These are phyloP conservation scores for Phytophthora nicotianae DNA, from an alignment of 352 stramenopile species.

Conservation along the genomic window DNA sequence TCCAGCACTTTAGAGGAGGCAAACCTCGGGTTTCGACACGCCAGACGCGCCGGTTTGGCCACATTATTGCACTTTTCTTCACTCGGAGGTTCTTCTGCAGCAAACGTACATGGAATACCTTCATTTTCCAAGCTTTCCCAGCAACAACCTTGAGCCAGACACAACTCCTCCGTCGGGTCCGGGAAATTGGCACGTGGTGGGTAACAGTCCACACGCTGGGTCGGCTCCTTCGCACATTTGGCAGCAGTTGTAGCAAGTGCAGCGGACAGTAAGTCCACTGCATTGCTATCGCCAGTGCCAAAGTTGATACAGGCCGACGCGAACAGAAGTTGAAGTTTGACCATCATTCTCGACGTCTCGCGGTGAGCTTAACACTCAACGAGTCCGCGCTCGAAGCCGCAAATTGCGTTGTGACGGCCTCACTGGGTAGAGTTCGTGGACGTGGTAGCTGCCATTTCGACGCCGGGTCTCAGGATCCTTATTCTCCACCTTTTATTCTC, in stretches of 20 bases:
- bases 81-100: constrained; percentile 23
- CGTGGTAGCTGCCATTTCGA: constrained; percentile 3
- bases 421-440: background rate
- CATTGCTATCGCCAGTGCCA: constrained; percentile 5
- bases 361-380: background rate
- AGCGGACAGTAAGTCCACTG: constrained; percentile 16
- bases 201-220: constrained; percentile 73
- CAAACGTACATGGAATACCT: constrained; percentile 72
- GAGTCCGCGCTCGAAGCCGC: constrained; percentile 8
- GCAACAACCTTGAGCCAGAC: constrained; percentile 84
- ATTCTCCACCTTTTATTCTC: constrained; percentile 33
- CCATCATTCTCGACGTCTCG: constrained; percentile 30
- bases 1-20: constrained; percentile 26
- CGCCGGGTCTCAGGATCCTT: constrained; percentile 29
- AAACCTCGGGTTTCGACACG: constrained; percentile 81
- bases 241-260: constrained; percentile 10
- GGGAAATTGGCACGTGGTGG: constrained; percentile 62
- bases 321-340: constrained; percentile 19
- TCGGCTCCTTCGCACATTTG: constrained; percentile 36
- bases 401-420: constrained; percentile 34
- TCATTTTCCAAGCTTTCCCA: constrained; percentile 69
- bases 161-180: constrained; percentile 76
- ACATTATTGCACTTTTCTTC: constrained; percentile 41
- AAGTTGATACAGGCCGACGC: constrained; percentile 24
- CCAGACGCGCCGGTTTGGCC: constrained; percentile 49